phyloP scores from a whole-genome alignment of 345 rosid genomes.

The Gossypioides kirkii region DNA sequence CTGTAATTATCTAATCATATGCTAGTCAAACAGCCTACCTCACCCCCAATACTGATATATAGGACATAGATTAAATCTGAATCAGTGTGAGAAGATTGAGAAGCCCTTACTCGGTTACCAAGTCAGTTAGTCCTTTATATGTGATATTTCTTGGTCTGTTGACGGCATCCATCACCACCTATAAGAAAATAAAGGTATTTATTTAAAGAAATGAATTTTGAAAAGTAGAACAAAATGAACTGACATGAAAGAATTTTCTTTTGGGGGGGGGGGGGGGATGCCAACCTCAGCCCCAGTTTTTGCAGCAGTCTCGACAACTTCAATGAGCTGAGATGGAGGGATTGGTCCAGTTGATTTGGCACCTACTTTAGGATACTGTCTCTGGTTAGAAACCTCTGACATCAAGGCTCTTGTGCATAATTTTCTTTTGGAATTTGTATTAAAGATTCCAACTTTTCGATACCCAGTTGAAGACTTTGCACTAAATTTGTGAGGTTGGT shows the following conservation, averaged over 20 bases:
- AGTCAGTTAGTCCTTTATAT: slow-evolving; percentile 82
- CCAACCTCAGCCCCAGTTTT: slow-evolving; percentile 79
- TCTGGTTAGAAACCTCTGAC: slow-evolving; percentile 43
- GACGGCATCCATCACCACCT: slow-evolving; percentile 94
- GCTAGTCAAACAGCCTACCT: neutral
- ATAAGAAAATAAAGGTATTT: slow-evolving; percentile 1
- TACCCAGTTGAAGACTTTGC: slow-evolving; percentile 22
- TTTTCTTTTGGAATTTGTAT: slow-evolving; percentile 13
- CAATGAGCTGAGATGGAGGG: slow-evolving; percentile 54
- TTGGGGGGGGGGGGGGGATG: neutral
- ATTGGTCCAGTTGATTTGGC: slow-evolving; percentile 64
- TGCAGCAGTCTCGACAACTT: slow-evolving; percentile 81
- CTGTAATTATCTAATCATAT: slow-evolving; percentile 4
- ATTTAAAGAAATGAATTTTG: neutral
- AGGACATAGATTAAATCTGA: neutral
- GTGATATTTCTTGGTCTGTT: slow-evolving; percentile 71
- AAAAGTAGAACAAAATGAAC: neutral
- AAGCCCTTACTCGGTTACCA: slow-evolving; percentile 80
- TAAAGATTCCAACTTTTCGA: slow-evolving; percentile 18
- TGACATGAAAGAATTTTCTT: no score
- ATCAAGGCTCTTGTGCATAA: slow-evolving; percentile 37
- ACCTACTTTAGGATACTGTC: slow-evolving; percentile 48
- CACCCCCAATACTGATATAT: neutral
- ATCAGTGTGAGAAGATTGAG: neutral
- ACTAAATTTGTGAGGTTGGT: slow-evolving; percentile 13